Evolutionary conservation across 164 flowering plant species (phyloP), one percentile per base, ranked within the genome.

Genomic region (Nymphaea colorata): DNA sequence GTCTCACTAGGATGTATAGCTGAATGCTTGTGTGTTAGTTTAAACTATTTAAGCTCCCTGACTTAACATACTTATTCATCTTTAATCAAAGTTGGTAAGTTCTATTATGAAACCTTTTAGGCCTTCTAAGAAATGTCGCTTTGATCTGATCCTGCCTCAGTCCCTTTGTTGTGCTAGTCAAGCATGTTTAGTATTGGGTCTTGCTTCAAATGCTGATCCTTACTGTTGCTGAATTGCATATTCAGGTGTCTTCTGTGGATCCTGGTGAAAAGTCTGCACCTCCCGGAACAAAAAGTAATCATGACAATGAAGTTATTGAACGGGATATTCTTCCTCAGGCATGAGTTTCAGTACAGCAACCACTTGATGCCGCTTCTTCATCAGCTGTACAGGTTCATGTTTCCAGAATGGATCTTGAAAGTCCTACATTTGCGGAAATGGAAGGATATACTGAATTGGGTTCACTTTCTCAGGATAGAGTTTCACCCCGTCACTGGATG

Each of bases 191-290:
- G 36, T 25, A 25, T 25, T 0, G 36, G 36, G 36, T 25, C 36
- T 25, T 25, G 36, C 36, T 25, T 25, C 36, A 25, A 25, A 25
- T 25, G 36, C 3, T 11, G 64, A 43, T 63, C 41, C 15, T n/a
- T 7, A 4, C 60, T 59, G 43, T 42, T 6, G 16, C 18, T 42
- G 17, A 12, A 42, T 59, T 42, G 18, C 1, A 15, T 57, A 41
- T 42, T 42, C 74, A 76, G 80, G 76, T 67, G 64, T 68, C 25
- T 41, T 68, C 60, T 2, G 55, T 45, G 53, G 71, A 69, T 42
- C 42, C 63, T 70, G 53, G 63, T 64, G 68, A 67, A 18, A 65
- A 6, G 59, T 44, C 66, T 43, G 43, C 66, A 61, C 66, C 76
- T 25, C 7, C 44, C 62, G 73, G 61, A 64, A 8, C 65, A 44